Conservation (phyloP, 345 rosid species). For the Carallia pectinifolia region DNA sequence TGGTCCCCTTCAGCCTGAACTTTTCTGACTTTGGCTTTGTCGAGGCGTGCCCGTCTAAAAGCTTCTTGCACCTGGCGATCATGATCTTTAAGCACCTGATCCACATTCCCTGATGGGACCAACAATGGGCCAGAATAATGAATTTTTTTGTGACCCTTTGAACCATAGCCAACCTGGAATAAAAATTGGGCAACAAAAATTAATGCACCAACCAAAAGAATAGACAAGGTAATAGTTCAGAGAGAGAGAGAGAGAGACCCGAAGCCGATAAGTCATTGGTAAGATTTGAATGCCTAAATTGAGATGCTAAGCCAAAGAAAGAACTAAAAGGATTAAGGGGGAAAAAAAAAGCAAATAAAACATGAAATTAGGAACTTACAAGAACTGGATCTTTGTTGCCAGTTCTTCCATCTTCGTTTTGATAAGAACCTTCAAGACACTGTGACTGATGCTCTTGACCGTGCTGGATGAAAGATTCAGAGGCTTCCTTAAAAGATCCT, state of each 20-base stretch:
- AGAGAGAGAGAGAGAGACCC: neutral
- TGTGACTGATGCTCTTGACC: conserved; percentile 53
- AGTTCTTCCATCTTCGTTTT: conserved; percentile 59
- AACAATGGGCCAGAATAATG: conserved; percentile 95
- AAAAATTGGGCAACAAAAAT: conserved; percentile 7
- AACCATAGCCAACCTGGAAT: conserved; percentile 76
- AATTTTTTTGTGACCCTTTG: conserved; percentile 86
- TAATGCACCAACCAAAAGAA: neutral
- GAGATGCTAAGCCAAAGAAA: neutral
- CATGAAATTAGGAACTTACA: conserved; percentile 43
- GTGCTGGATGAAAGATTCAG: conserved; percentile 54
- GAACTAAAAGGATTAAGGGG: neutral
- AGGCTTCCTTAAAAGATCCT: conserved; percentile 86
- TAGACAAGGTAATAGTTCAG: neutral
- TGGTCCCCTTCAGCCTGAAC: conserved; percentile 62
- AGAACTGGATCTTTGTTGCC: conserved; percentile 67
- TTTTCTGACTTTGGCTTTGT: conserved; percentile 77
- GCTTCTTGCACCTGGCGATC: conserved; percentile 98
- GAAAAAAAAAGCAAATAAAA: neutral
- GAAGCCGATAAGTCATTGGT: neutral
- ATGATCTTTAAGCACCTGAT: conserved; percentile 92
- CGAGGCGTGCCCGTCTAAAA: conserved; percentile 77
- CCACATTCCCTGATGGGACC: conserved; percentile 85
- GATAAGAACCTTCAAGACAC: conserved; percentile 35
- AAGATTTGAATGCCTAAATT: too few species aligned